Conservation (phyloP, 1,284 basidiomycete genomes). For the Apiotrichum brassicae region DNA sequence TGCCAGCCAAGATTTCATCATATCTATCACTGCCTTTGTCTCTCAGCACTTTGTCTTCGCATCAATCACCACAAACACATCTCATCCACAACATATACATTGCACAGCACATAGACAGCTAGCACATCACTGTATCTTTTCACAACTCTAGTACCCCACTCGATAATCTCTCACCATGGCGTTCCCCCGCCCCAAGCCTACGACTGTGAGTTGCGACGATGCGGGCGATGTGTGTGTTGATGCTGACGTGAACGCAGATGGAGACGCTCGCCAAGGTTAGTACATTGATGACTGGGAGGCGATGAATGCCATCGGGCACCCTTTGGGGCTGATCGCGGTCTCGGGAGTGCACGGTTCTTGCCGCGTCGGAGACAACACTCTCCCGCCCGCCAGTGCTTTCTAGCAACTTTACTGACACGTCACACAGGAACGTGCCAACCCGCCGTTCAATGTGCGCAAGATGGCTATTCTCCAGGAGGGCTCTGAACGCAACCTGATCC, state of each 20-base stretch:
- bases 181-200: constrained; percentile 45
- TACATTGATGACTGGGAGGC: too few species aligned
- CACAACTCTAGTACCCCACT: too few species aligned
- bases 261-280: constrained; percentile 45
- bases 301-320: too few species aligned
- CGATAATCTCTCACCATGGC: constrained; percentile 27
- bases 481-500: constrained; percentile 38
- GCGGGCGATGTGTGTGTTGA: too few species aligned
- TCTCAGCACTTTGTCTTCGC: too few species aligned
- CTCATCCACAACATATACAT: too few species aligned
- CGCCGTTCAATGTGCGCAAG: constrained; percentile 51
- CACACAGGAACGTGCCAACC: constrained; percentile 48
- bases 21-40: too few species aligned
- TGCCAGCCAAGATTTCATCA: too few species aligned
- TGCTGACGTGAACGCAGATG: constrained; percentile 27
- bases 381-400: neutral
- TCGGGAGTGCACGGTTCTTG: too few species aligned
- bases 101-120: neutral
- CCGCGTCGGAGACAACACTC: neutral
- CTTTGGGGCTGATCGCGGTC: too few species aligned
- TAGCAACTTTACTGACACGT: constrained; percentile 1
- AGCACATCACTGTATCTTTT: neutral
- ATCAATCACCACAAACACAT: too few species aligned
- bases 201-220: constrained; percentile 31
- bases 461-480: constrained; percentile 45